Conservation (phyloP, 2,329 filamentous ascomycete genomes). For the Grosmannia clavigera region DNA sequence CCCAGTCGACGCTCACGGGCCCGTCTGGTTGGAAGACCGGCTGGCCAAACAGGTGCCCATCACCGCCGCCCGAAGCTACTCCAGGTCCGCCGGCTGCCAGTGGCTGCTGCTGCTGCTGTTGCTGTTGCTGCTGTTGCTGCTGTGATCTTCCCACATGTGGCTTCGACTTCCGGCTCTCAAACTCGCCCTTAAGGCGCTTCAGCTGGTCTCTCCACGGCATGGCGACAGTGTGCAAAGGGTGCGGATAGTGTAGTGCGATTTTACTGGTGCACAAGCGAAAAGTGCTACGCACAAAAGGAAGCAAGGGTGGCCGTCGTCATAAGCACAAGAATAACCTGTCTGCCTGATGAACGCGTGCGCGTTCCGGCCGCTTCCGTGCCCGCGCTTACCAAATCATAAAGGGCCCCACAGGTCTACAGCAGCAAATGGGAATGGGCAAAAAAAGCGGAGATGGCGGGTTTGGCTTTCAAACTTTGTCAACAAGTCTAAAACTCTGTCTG, state of each 20-base stretch:
- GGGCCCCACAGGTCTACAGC: too few relatives aligned
- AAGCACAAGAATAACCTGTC: neutral
- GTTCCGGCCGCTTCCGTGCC: neutral
- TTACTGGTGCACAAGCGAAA: neutral
- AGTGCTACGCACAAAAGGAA: too few relatives aligned
- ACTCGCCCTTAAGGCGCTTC: conserved; percentile 1
- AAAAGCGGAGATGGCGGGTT: too few relatives aligned
- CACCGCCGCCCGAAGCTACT: neutral
- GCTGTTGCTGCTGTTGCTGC: neutral
- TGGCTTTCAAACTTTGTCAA: neutral
- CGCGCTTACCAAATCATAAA: neutral
- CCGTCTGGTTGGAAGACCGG: neutral
- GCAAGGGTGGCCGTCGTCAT: neutral
- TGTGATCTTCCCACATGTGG: neutral
- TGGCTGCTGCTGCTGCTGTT: neutral
- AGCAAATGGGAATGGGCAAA: too few relatives aligned
- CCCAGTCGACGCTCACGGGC: conserved; percentile 4
- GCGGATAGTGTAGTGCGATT: neutral
- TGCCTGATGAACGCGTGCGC: neutral
- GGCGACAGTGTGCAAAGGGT: neutral
- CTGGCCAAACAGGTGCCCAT: neutral
- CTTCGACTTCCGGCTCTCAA: neutral
- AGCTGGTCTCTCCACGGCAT: conserved; percentile 6
- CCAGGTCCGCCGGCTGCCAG: neutral
- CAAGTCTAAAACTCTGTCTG: neutral